Evolutionary conservation across 331 rosid species (phyloP), one percentile per base, ranked within the genome.

Genomic region (Acacia concinna): DNA sequence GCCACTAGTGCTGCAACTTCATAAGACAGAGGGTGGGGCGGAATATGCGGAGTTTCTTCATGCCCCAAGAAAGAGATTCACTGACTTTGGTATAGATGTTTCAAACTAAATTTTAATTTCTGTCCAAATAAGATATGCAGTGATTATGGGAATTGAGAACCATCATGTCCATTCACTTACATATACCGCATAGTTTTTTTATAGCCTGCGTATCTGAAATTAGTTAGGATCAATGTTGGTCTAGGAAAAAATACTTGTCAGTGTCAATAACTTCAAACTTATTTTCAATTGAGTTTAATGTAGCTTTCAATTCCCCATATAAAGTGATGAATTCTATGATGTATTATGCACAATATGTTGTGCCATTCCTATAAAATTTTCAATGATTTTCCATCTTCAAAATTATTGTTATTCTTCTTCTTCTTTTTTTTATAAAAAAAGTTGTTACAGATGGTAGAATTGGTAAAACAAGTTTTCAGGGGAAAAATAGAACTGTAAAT

Each of bases 41-140:
- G 99, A 96, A 30, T 96, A 96, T 82, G 98, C 98, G 5, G 99
- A 96, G 87, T 96, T 96, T 89, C 99, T 96, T 85, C 99, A 96
- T 81, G 77, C 92, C 17, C 97, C 98, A 5, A 90, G 90, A 86
- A 91, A 80, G 93, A 91, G 82, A 83, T 88, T 90, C 34, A 49
- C 91, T 7, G 99, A 93, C 89, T 96, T 93, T 28, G 99, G 98
- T 93, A 85, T 64, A 71, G 31, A 47, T 54, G 73, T 82, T 83
- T 68, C 46, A 35, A 8, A 60, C 38, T 60, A 21, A 0, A 5
- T 54, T 68, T 83, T 68, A 23, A 59, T 46, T 32, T 66, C 35
- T 70, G 54, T 76, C 73, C 28, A 35, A 56, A 43, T 62, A 13
- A 60, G 51, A 67, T 59, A 8, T 73, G 71, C 51, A 68, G 9